phyloP scores from a whole-genome alignment of 306 rosid species.

The Dryas drummondii region DNA sequence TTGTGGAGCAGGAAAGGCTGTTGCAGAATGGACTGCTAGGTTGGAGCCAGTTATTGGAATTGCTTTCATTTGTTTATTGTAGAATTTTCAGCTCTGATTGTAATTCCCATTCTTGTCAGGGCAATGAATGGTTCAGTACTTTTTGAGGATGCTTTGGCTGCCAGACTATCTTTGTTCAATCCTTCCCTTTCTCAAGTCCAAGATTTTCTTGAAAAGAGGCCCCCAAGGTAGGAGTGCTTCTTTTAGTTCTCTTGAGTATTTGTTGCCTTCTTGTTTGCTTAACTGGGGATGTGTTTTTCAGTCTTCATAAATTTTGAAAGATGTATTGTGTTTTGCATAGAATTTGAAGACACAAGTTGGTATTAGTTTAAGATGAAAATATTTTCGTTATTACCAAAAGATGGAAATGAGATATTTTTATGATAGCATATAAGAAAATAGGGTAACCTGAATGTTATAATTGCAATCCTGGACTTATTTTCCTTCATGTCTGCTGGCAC shows the following conservation, averaged over 20 bases:
- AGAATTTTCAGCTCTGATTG: slow-evolving; percentile 27
- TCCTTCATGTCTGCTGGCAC: too few relatives aligned
- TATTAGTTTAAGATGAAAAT: too few relatives aligned
- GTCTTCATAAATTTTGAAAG: neutral
- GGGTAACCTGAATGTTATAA: too few relatives aligned
- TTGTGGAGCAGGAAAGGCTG: slow-evolving; percentile 95
- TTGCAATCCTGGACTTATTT: too few relatives aligned
- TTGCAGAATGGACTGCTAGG: slow-evolving; percentile 98
- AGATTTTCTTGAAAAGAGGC: slow-evolving; percentile 72
- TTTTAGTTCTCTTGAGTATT: neutral
- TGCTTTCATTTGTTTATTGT: slow-evolving; percentile 9
- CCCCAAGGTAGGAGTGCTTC: slow-evolving; percentile 61
- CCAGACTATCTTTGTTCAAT: slow-evolving; percentile 78
- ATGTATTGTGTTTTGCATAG: too few relatives aligned
- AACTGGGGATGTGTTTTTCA: neutral
- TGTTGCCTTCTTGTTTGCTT: slow-evolving; percentile 13
- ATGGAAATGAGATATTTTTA: too few relatives aligned
- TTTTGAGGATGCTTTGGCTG: slow-evolving; percentile 93
- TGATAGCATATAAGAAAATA: too few relatives aligned
- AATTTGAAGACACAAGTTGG: too few relatives aligned
- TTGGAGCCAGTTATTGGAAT: slow-evolving; percentile 16
- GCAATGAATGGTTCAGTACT: slow-evolving; percentile 99
- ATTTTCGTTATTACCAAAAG: too few relatives aligned
- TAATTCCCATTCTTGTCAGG: slow-evolving; percentile 39
- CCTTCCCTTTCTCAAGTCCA: slow-evolving; percentile 79